Percentiles rank a stretch among this genome's conserved stretches.
Conservation (phyloP, 2,329 filamentous ascomycete genomes). For the Malbranchea cinnamomea region DNA sequence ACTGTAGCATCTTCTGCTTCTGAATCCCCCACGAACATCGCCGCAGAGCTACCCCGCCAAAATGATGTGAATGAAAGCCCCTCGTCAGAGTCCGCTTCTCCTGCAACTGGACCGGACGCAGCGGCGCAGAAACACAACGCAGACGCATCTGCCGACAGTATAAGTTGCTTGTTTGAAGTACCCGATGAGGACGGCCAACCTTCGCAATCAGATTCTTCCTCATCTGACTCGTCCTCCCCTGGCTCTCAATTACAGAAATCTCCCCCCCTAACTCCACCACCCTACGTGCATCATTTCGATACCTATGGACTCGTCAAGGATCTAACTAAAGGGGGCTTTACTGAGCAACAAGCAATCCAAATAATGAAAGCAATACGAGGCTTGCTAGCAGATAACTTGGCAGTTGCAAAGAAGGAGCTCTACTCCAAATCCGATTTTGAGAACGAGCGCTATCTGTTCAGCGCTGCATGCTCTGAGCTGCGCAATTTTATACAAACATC, state of each 20-base stretch:
- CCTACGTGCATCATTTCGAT: slow-evolving; percentile 90
- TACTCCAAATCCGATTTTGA: slow-evolving; percentile 88
- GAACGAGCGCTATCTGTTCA: slow-evolving; percentile 89
- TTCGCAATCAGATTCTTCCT: too few relatives aligned
- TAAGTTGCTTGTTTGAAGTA: slow-evolving; percentile 14
- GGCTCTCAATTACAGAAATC: too few relatives aligned
- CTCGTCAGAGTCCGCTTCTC: too few relatives aligned
- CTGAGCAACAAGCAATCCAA: slow-evolving; percentile 58
- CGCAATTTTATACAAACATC: slow-evolving; percentile 72
- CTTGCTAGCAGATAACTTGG: slow-evolving; percentile 63
- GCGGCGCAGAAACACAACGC: too few relatives aligned
- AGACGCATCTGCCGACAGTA: too few relatives aligned
- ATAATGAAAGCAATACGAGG: slow-evolving; percentile 84
- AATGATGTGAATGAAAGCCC: too few relatives aligned
- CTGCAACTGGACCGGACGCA: too few relatives aligned
- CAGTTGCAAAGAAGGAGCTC: slow-evolving; percentile 62
- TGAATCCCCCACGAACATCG: slow-evolving; percentile 5
- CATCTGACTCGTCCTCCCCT: too few relatives aligned
- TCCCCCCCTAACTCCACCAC: slow-evolving; percentile 41
- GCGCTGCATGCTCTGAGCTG: slow-evolving; percentile 83
- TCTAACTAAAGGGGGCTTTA: slow-evolving; percentile 57
- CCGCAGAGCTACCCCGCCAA: too few relatives aligned
- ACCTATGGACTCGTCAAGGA: slow-evolving; percentile 78
- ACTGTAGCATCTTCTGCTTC: slow-evolving; percentile 2
- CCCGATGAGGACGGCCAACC: too few relatives aligned